phyloP scores from a whole-genome alignment of 2,329 filamentous ascomycete species.

The Neonectria punicea region DNA sequence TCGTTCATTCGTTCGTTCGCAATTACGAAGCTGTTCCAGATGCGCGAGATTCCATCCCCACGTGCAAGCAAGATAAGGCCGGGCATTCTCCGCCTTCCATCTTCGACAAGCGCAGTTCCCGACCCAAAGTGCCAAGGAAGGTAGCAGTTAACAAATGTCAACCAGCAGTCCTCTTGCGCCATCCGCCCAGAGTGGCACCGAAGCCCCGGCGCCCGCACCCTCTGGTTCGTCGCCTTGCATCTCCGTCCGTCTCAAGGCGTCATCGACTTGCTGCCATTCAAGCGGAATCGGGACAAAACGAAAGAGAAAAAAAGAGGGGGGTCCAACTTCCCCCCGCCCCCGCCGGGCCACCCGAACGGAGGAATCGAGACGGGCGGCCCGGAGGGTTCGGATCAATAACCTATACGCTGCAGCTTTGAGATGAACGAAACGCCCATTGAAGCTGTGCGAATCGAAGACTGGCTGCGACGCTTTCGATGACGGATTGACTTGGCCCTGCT shows the following conservation, averaged over 20 bases:
- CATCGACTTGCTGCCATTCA: slow-evolving; percentile 4
- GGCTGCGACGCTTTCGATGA: background rate
- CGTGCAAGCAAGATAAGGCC: background rate
- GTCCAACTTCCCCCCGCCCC: slow-evolving; percentile 7
- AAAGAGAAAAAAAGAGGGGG: background rate
- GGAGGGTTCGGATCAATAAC: background rate
- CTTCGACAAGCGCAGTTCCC: background rate
- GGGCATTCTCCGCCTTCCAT: background rate
- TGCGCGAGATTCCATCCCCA: background rate
- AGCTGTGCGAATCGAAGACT: background rate
- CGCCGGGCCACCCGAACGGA: slow-evolving; percentile 5
- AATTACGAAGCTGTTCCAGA: background rate
- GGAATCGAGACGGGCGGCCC: slow-evolving; percentile 2
- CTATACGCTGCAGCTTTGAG: background rate
- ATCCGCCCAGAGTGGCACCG: slow-evolving; percentile 7
- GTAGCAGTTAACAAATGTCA: too few species aligned
- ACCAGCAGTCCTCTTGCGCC: slow-evolving; percentile 10
- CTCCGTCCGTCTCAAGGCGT: slow-evolving; percentile 1
- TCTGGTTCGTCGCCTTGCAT: slow-evolving; percentile 9
- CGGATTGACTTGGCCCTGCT: background rate
- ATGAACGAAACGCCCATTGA: background rate
- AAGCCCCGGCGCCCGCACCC: background rate
- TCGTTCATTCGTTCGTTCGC: background rate
- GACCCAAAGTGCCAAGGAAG: background rate
- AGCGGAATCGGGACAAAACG: background rate